Evolutionary conservation across 768 basidiomycete species (phyloP), one percentile per base, ranked within the genome.

Genomic region (Phanerochaete carnosa): DNA sequence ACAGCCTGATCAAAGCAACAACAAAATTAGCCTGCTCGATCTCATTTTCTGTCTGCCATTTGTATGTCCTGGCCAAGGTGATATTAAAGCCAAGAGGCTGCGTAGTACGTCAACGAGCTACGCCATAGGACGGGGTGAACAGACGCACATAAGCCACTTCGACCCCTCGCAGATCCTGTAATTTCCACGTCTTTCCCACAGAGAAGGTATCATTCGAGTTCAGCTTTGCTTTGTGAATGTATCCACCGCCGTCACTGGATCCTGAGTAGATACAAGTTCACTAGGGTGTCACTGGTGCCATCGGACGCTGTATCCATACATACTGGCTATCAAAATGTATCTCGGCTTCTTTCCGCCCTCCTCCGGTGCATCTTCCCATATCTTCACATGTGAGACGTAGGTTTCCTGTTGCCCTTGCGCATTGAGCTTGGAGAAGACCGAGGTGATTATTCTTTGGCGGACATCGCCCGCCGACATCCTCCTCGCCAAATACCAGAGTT

Each of bases 151-250:
- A 82, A 35, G 83, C 61, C 50, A 96, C 88, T 64, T 95, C 88
- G 47, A 99, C 71, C 39, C 77, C 85, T 63, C 90, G 83, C 66
- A 98, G 80, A 73, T 98, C 95, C 45, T 84, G 72, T 52, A 98
- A 75, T 61, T 78, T 82, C 97, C 97, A 99, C 1, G 96, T 94
- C 78, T 99, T 99, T 6, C 97, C 97, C 51, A 98, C 93, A 8
- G 94, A 97, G 74, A 96, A 98, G 0, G 93, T 84, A 33, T 92
- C 89, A 70, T 98, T 98, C 45, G 89, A 87, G 71, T 99, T 98
- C 64, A 93, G 77, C 76, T 98, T 98, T 1, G 95, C 94, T 76
- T 99, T 99, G 83, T 99, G 95, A 22, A 99, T 83, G 72, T 87
- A 85, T 1, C 88, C 88, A 50, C 78, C 74, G 26, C 86, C 85